Base-by-base conservation (phyloP, 1,139 yeast species). In the Saccharomyces uvarum region DNA sequence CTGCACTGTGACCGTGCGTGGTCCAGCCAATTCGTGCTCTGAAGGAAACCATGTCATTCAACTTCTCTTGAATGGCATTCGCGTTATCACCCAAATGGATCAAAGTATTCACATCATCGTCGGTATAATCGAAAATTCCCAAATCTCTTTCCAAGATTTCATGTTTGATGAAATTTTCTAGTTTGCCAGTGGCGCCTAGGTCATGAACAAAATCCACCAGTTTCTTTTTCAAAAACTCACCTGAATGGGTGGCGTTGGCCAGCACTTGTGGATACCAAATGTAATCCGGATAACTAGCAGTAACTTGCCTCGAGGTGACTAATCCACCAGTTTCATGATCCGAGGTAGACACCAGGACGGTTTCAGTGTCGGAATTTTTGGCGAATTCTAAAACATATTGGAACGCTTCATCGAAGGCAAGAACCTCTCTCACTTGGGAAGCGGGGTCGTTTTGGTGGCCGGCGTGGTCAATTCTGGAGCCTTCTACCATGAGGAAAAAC, bases 251-350 rank as follows among this genome's bases (percentile, higher is more conserved):
- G 21, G 87, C 84, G 57, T 82, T 79, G 27, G 75, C 69, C 54
- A 89, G 75, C 14, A 80, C 87, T 62, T 83, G 80, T 4, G 96
- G 96, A 62, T 78, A 79, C 96, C 97, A 88, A 53, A 81, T 64
- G 63, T 88, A 83, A 46, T 83, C 86, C 2, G 88, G 88, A 60
- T 82, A 83, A 13, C 69, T 67, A 32, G 76, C 71, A 7, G 82
- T 69, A 26, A 86, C 72, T 73, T 89, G 96, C 72, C 88, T 80
- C 1, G 95, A 88, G 50, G 86, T 78, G 28, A 82, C 82, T 61
- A 89, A 75, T 2, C 96, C 97, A 59, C 97, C 97, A 47, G 96
- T 89, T 69, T 89, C 97, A 71, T 89, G 97, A 68, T 89, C 96
- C 27, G 93, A 84, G 2, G 96, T 88, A 27, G 90, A 81, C 49